Conservation (phyloP, 2,329 filamentous ascomycete species). For the Fusarium coicis region DNA sequence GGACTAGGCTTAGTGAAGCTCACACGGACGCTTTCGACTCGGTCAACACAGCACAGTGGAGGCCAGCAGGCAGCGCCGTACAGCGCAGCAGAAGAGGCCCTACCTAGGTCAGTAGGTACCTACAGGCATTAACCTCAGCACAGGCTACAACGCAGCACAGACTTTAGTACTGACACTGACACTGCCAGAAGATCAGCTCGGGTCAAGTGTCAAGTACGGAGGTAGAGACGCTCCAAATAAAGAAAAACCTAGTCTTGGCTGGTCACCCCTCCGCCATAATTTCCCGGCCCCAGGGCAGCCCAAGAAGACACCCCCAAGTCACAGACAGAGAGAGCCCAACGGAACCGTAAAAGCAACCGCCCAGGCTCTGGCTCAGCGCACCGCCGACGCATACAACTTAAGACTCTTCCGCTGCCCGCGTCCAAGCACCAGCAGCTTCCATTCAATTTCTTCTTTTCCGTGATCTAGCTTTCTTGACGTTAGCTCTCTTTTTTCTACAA, state of each 20-base stretch:
- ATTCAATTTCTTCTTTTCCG: slow-evolving; percentile 19
- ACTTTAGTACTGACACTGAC: slow-evolving; percentile 3
- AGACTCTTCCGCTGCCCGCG: slow-evolving; percentile 34
- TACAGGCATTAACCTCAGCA: slow-evolving; percentile 3
- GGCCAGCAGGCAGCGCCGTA: background rate
- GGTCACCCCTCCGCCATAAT: slow-evolving; percentile 42
- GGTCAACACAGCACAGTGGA: background rate
- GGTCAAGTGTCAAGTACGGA: slow-evolving; percentile 31
- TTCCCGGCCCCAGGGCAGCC: slow-evolving; percentile 40
- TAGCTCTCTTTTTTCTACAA: slow-evolving; percentile 28
- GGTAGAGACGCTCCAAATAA: slow-evolving; percentile 38
- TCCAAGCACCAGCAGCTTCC: slow-evolving; percentile 3
- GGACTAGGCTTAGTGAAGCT: slow-evolving; percentile 27
- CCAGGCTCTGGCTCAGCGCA: slow-evolving; percentile 26
- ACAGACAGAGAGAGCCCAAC: slow-evolving; percentile 8
- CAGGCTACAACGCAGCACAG: slow-evolving; percentile 2
- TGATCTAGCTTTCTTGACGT: slow-evolving; percentile 38
- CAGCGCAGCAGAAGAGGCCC: background rate
- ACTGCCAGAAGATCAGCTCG: slow-evolving; percentile 28
- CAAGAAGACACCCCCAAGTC: slow-evolving; percentile 26
- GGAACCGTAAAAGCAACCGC: slow-evolving; percentile 1
- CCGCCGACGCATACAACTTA: slow-evolving; percentile 27
- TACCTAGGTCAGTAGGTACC: background rate
- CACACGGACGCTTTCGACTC: slow-evolving; percentile 31
- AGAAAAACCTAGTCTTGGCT: slow-evolving; percentile 40